These are phyloP conservation scores for Nicotiana attenuata DNA, from an alignment of 257 asterid species.

Conservation along the genomic window DNA sequence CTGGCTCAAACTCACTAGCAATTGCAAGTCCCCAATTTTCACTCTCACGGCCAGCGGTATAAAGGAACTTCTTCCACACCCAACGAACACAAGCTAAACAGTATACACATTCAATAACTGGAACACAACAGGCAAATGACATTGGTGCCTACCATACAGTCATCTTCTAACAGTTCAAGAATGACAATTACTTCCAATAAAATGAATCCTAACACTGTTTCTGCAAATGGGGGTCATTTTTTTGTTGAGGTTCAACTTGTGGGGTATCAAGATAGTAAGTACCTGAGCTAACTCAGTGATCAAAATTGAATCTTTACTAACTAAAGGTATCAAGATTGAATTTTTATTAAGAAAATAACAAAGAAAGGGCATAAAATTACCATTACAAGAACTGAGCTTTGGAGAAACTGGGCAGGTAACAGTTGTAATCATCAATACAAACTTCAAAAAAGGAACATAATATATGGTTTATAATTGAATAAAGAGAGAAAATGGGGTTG, in stretches of 20 bases:
- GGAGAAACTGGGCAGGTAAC: not conserved
- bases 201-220: not conserved
- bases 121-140: slow-evolving; percentile 91
- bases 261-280: not conserved
- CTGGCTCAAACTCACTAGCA: slow-evolving; percentile 73
- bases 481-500: not conserved
- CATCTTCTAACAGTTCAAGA: slow-evolving; percentile 17
- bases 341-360: not conserved
- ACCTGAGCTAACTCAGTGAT: not conserved
- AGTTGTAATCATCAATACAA: slow-evolving; percentile 7
- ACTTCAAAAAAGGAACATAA: not conserved
- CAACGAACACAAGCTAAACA: slow-evolving; percentile 90
- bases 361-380: not conserved
- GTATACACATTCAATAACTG: slow-evolving; percentile 91
- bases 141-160: slow-evolving; percentile 48
- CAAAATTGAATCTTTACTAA: not conserved
- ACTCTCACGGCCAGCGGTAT: slow-evolving; percentile 89
- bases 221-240: not conserved
- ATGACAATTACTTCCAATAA: not conserved
- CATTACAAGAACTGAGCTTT: not conserved
- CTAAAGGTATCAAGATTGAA: not conserved
- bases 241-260: not conserved
- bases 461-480: not conserved
- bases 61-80: slow-evolving; percentile 91
- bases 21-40: slow-evolving; percentile 93